Evolutionary conservation across 495 filamentous ascomycete genomes (phyloP), one percentile per base, ranked within the genome.

Genomic region (Aspergillus olivimuriae): DNA sequence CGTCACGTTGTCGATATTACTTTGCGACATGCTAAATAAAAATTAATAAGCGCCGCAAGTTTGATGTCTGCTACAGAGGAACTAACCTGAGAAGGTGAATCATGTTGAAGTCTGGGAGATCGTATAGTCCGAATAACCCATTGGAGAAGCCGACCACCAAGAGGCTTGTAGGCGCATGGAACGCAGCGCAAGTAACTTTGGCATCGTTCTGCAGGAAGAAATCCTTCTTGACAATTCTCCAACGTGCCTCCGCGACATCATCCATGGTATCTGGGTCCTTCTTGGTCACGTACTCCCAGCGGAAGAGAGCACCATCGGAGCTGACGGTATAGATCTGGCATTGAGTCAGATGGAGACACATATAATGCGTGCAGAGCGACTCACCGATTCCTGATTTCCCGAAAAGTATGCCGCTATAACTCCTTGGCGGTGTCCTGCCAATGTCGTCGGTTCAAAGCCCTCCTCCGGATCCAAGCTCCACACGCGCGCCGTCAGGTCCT

Each of bases 21-120:
- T 91, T 55, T 96, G 89, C 1, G 94, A 96, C 51, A 98, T 90
- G 64, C 89, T 95, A 41, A n/a, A n/a, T n/a, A n/a, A n/a, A n/a
- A n/a, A n/a, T 86, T 84, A 65, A 95, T 96, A 48, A 95, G 82
- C 2, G 87, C 86, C 34, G 97, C 86, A 55, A 83, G 88, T 53
- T 95, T 88, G 50, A 98, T 95, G 45, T 90, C 88, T 55, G 89
- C 91, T 55, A 95, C 89, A 1, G 94, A 96, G 51, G 97, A 90
- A 64, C 89, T 95, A 41, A 81, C 78, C 76, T 81, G 24, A 87
- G 60, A 12, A 82, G 90, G 54, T 98, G 92, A 34, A 98, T 95
- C 64, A 82, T 81, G 64, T 86, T 95, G 72, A 97, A 97, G 38
- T 91, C 88, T n/a, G 92, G 92, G 63, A 98, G 76, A 53, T 98